Evolutionary conservation across 352 stramenopile species (phyloP), one percentile per base, ranked within the genome.

Genomic region (Globisporangium okanoganense): DNA sequence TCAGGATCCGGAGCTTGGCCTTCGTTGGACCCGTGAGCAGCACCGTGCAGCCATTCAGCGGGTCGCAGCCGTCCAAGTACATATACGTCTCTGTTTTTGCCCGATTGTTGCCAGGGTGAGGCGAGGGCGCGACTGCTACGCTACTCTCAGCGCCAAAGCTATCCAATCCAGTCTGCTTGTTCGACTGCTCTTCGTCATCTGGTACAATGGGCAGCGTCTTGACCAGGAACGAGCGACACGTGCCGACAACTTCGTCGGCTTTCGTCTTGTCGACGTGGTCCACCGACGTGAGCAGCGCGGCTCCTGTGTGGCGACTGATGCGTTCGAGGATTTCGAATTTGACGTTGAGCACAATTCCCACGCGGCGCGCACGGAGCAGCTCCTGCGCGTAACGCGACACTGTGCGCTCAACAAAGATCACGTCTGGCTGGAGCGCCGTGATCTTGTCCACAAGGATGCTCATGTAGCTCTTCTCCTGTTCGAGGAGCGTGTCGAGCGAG

Each of bases 391-490:
- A 87, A 5, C 90, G 73, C 12, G 90, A 96, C 16, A 97, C 86
- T 12, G 83, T 88, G 16, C 85, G 82, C 53, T 95, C 94, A 25
- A 98, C 92, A 67, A 99, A 94, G 36, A 99, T 82, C 24, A 99
- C 72, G 74, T 99, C 90, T 8, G 97, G 97, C 62, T 98, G 88
- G 27, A 99, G 66, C 31, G 87, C 88, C 3, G 95, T 88, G 60
- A 99, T 99, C 62, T 99, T 99, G 24, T 94, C 85, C 16, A 99
- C 95, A 16, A 99, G 75, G 49, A 98, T 98, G 65, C 95, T 81
- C 81, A 99, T 98, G 70, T 99, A 99, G 58, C 94, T 92, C 62
- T 97, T 89, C 74, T 99, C 97, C 70, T 98, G 88, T 67, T 99
- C 96, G 27, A 99, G 69, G 7, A 99, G 65, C 10, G 94, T 98